Percentiles rank a stretch among this genome's conserved stretches.
Conservation (phyloP, 306 rosid genomes). For the Rosa chinensis region DNA sequence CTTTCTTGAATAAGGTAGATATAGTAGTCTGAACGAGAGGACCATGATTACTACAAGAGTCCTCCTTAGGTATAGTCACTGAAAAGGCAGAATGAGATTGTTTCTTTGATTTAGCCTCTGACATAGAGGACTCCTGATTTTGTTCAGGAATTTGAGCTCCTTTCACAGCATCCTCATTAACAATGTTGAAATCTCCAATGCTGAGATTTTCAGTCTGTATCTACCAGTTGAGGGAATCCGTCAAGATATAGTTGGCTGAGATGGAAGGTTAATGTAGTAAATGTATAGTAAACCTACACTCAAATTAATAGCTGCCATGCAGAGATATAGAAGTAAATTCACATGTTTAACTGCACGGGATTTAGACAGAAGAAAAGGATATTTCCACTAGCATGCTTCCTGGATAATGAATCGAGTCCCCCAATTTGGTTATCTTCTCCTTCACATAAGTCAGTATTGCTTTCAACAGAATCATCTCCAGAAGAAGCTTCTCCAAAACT, state of each 20-base stretch:
- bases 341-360: neutral
- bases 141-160: conserved; percentile 36
- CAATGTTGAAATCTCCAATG: conserved; percentile 19
- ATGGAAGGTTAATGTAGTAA: neutral
- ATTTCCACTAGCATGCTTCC: conserved; percentile 35
- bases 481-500: conserved; percentile 51
- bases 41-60: conserved; percentile 33
- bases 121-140: conserved; percentile 35
- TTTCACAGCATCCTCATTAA: conserved; percentile 31
- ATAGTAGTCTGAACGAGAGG: conserved; percentile 78
- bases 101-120: conserved; percentile 42
- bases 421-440: conserved; percentile 32
- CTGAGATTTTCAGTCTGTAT: conserved; percentile 32
- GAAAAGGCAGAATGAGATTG: conserved; percentile 29
- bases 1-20: conserved; percentile 81
- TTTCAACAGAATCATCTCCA: conserved; percentile 38
- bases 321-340: conserved; percentile 5
- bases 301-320: neutral
- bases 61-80: conserved; percentile 33
- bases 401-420: conserved; percentile 25
- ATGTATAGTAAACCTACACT: neutral
- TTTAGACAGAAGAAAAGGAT: conserved; percentile 28
- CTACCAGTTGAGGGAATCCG: conserved; percentile 30
- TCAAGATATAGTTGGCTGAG: neutral
- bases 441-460: conserved; percentile 29